Evolutionary conservation across 306 rosid species (phyloP), one percentile per base, ranked within the genome.

Genomic region (Rubus idaeus): DNA sequence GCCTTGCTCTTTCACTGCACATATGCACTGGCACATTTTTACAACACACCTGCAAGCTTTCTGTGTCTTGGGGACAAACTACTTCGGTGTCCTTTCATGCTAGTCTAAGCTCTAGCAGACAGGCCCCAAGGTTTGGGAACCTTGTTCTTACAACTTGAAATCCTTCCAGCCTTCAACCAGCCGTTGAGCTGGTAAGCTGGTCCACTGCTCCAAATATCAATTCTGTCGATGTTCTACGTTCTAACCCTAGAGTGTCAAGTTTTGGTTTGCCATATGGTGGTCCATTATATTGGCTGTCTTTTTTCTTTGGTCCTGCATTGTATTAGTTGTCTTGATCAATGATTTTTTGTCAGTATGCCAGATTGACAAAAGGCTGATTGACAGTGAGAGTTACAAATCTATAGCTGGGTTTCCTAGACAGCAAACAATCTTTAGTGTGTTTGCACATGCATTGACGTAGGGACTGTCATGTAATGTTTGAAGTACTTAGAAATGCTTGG

Each of bases 101-200:
- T 75, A 71, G 70, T 78, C 37, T 61, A 46, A 56, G 75, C 67
- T 73, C 61, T 52, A 80, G 75, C 85, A 77, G 73, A 66, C 71
- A 10, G 82, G 70, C 63, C 76, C 75, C 35, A 16, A 53, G 79
- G 77, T 77, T 79, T 47, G 10, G 70, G 70, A 56, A 80, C 81
- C 70, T 14, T 63, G 35, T 51, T 41, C 63, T 68, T 71, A 47
- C 83, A 86, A 62, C 79, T 63, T 79, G 10, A 77, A 61, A 72
- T 79, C 81, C 9, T 61, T 77, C 76, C 69, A 72, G 75, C 63
- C 64, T 75, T 79, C 60, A 69, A 74, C 85, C 86, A 80, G 86
- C 86, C 82, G 71, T 80, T 35, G 75, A 75, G 78, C 51, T 81
- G 90, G 88, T 83, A 68, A 73, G 75, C 40, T 81, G 90, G 88